Evolutionary conservation across 306 rosid genomes (phyloP).

Genomic region (Sphenostylis stenocarpa): DNA sequence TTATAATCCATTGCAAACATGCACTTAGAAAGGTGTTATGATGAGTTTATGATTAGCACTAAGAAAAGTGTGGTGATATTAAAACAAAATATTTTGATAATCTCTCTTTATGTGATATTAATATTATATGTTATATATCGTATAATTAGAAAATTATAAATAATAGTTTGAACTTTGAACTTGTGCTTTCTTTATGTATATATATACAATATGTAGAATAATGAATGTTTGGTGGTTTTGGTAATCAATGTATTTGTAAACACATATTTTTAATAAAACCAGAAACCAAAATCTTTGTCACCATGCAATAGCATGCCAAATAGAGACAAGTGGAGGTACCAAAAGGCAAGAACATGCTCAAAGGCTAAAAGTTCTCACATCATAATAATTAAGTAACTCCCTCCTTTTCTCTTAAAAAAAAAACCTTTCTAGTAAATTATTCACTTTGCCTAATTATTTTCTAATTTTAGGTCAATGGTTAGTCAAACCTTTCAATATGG

Average conservation of each 20-base stretch:
- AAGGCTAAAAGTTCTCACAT: neutral
- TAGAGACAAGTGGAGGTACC: neutral
- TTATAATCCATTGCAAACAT: neutral
- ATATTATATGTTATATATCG: too few species aligned
- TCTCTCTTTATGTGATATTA: neutral
- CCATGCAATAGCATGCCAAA: neutral
- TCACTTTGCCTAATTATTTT: neutral
- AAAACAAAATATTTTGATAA: neutral
- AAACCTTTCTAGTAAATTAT: neutral
- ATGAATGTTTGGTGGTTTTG: conserved; percentile 33
- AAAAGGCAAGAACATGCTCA: conserved; percentile 17
- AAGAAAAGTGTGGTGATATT: neutral
- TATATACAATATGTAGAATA: too few species aligned
- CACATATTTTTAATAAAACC: neutral
- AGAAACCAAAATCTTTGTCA: conserved; percentile 21
- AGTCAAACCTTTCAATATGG: too few species aligned
- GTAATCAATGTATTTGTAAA: neutral
- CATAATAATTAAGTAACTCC: neutral
- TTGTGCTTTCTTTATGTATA: neutral
- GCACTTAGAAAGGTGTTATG: neutral
- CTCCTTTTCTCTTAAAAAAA: too few species aligned
- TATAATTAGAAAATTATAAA: neutral
- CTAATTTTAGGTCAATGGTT: too few species aligned
- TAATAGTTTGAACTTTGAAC: neutral
- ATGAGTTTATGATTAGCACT: neutral